Evolutionary conservation across 495 filamentous ascomycete species (phyloP).

Genomic region (Penicillium nucicola): DNA sequence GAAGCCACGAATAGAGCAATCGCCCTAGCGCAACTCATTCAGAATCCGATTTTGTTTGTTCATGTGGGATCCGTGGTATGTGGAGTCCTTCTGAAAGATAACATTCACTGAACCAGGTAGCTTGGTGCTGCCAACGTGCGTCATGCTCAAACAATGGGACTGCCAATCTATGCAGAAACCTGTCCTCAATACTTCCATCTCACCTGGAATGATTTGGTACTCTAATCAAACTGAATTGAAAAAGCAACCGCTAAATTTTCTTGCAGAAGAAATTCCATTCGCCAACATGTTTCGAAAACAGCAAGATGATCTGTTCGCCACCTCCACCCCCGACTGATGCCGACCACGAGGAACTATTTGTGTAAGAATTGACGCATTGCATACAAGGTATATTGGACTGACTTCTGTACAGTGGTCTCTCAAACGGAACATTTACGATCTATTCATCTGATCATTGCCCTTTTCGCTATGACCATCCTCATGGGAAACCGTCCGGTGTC

Average conservation of each 20-base stretch:
- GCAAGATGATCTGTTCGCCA: conserved; percentile 34
- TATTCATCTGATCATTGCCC: conserved; percentile 56
- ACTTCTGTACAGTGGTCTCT: conserved; percentile 19
- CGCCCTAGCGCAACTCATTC: conserved; percentile 36
- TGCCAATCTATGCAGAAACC: conserved; percentile 37
- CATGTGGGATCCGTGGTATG: conserved; percentile 29
- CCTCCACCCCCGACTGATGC: conserved; percentile 27
- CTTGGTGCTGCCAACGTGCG: background rate
- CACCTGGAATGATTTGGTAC: conserved; percentile 22
- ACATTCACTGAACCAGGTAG: background rate
- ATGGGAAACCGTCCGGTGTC: conserved; percentile 10
- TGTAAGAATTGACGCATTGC: background rate
- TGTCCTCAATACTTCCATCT: conserved; percentile 39
- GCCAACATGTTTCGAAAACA: background rate
- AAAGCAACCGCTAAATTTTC: background rate
- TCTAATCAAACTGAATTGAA: background rate
- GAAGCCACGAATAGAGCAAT: conserved; percentile 48
- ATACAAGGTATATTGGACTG: too few species aligned
- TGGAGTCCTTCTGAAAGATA: conserved; percentile 12
- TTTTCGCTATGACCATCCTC: conserved; percentile 46
- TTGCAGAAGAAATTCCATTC: background rate
- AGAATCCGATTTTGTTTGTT: conserved; percentile 47
- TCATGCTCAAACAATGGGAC: conserved; percentile 26
- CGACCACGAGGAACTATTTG: conserved; percentile 37
- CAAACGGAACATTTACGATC: conserved; percentile 48